Conservation (phyloP, 306 rosid genomes). For the Parietaria judaica region DNA sequence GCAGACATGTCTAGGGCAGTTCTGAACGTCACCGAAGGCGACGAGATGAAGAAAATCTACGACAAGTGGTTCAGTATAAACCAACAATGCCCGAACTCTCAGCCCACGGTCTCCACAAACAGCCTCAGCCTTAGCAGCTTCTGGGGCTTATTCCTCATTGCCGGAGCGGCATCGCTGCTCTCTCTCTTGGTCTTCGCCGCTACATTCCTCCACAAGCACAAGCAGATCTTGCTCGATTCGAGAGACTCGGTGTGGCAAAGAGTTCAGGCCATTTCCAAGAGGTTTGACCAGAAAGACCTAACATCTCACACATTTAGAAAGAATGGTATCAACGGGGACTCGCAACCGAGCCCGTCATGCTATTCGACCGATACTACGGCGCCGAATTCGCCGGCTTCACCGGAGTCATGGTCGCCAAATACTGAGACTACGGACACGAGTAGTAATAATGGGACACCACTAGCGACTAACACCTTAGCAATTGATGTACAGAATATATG, state of each 20-base stretch:
- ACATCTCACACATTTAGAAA: constrained; percentile 18
- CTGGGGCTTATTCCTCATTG: constrained; percentile 55
- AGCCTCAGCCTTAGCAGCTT: constrained; percentile 51
- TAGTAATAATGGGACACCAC: neutral
- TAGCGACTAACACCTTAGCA: neutral
- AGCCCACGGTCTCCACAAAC: constrained; percentile 23
- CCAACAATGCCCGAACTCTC: constrained; percentile 22
- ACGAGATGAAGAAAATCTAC: constrained; percentile 44
- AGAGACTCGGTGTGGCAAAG: constrained; percentile 31
- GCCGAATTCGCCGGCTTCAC: neutral
- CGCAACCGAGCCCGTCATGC: constrained; percentile 8
- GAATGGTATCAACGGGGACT: neutral
- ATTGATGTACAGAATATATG: neutral
- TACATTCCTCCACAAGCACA: constrained; percentile 31
- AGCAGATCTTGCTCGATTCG: constrained; percentile 16
- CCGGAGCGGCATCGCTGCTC: constrained; percentile 27
- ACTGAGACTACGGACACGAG: neutral
- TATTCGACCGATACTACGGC: neutral
- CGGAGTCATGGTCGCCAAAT: neutral
- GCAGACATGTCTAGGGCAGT: constrained; percentile 57
- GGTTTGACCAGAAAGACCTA: constrained; percentile 21
- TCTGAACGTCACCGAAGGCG: constrained; percentile 50
- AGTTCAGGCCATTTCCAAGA: constrained; percentile 12
- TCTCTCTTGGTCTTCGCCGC: constrained; percentile 29
- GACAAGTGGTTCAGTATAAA: constrained; percentile 36